Conservation (phyloP, 352 stramenopile species). For the Vaucheria bursata region DNA sequence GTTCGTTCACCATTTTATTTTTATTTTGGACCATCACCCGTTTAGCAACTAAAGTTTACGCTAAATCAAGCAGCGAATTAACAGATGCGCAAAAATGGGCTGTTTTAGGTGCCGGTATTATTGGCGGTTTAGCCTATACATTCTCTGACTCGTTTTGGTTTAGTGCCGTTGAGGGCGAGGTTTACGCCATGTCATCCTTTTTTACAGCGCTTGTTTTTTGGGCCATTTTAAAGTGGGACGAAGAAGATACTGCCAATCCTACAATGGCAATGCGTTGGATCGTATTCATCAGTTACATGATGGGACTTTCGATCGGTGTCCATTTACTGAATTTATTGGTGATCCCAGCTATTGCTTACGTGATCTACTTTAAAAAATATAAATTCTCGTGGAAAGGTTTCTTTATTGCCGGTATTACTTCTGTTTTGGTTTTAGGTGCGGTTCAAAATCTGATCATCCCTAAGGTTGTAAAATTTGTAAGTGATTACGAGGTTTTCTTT, state of each 20-base stretch:
- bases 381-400: neutral
- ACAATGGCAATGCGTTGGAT: neutral
- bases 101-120: neutral
- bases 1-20: neutral
- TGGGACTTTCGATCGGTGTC: neutral
- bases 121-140: neutral
- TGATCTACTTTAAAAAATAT: conserved; percentile 5
- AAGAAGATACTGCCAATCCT: neutral
- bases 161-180: neutral
- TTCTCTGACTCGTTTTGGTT: neutral
- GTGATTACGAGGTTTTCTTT: conserved; percentile 1
- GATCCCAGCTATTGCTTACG: neutral
- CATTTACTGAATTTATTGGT: neutral
- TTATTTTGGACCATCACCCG: neutral
- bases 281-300: neutral
- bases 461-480: conserved; percentile 3
- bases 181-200: neutral
- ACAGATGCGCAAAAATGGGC: neutral
- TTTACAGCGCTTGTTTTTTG: neutral
- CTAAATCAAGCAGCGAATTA: neutral
- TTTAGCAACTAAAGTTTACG: neutral
- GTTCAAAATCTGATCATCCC: neutral
- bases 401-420: neutral
- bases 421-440: neutral
- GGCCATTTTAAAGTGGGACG: neutral